A percentile compares a stretch with the other conserved stretches of the same genome.
Conservation (phyloP, 2,329 filamentous ascomycete species). For the Verticillium zaregamsianum region DNA sequence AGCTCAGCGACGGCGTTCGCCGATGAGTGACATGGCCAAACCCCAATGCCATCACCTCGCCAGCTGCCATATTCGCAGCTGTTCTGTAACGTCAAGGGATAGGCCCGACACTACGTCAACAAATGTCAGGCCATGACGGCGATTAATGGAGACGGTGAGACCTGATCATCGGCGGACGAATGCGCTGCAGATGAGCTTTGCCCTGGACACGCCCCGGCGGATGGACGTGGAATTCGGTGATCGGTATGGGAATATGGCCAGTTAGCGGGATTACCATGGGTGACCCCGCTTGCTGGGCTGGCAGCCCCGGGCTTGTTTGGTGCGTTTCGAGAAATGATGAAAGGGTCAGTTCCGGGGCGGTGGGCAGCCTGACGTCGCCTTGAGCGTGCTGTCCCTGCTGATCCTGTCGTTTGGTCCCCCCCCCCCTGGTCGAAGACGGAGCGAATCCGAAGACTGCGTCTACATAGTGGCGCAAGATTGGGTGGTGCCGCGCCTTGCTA, state of each 20-base stretch:
- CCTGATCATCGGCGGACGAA: neutral
- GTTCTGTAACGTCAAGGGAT: neutral
- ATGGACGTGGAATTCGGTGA: neutral
- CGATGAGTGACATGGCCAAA: neutral
- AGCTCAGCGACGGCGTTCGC: neutral
- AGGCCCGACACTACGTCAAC: neutral
- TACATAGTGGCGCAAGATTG: neutral
- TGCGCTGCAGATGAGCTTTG: neutral
- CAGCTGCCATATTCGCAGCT: neutral
- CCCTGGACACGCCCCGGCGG: neutral
- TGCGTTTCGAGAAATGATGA: neutral
- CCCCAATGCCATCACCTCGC: neutral
- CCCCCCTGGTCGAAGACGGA: neutral
- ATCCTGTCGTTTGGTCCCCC: neutral
- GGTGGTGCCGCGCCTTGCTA: neutral
- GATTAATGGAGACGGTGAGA: neutral
- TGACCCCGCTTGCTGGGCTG: neutral
- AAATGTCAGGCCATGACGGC: neutral
- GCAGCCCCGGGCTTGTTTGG: neutral
- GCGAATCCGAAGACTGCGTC: neutral
- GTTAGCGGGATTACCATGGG: neutral
- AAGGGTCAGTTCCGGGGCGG: neutral
- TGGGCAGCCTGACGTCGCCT: neutral
- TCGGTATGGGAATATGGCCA: neutral
- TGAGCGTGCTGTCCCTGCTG: neutral